Evolutionary conservation across 352 stramenopile genomes (phyloP).

Genomic region (Elongisporangium anandrum): DNA sequence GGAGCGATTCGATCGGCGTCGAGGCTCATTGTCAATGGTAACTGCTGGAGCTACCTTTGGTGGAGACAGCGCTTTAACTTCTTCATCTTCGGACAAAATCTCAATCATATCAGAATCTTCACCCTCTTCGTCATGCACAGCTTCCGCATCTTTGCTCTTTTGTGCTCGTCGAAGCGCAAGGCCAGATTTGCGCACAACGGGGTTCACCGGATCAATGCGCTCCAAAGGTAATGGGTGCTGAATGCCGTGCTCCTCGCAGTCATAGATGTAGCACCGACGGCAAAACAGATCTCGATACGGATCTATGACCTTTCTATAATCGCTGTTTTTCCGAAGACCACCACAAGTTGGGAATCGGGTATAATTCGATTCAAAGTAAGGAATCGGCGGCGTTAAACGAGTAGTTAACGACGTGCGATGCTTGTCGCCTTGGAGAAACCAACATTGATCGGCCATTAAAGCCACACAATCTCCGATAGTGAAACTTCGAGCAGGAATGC

Average conservation of each 20-base stretch:
- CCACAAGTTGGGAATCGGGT: conserved; percentile 16
- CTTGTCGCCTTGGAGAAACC: conserved; percentile 25
- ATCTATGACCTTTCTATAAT: conserved; percentile 61
- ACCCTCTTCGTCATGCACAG: conserved; percentile 5
- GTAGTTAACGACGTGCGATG: conserved; percentile 13
- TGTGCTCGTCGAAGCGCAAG: conserved; percentile 18
- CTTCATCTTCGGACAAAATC: conserved; percentile 10
- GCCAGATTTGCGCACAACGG: conserved; percentile 30
- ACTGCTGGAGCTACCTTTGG: background rate
- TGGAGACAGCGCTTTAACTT: background rate
- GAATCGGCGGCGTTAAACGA: conserved; percentile 37
- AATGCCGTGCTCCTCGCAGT: conserved; percentile 88
- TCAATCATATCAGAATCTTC: conserved; percentile 17
- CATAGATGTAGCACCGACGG: conserved; percentile 86
- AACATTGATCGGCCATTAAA: conserved; percentile 11
- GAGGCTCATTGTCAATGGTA: conserved; percentile 19
- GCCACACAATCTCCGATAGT: conserved; percentile 8
- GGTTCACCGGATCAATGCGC: conserved; percentile 55
- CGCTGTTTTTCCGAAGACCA: conserved; percentile 30
- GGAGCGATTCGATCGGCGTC: conserved; percentile 49
- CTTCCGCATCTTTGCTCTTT: conserved; percentile 6
- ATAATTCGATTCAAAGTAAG: conserved; percentile 58
- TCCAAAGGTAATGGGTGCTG: conserved; percentile 42
- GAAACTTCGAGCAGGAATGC: background rate
- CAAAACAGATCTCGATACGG: conserved; percentile 88